Conservation (phyloP, 208 protist species). For the Crithidia expoeki region DNA sequence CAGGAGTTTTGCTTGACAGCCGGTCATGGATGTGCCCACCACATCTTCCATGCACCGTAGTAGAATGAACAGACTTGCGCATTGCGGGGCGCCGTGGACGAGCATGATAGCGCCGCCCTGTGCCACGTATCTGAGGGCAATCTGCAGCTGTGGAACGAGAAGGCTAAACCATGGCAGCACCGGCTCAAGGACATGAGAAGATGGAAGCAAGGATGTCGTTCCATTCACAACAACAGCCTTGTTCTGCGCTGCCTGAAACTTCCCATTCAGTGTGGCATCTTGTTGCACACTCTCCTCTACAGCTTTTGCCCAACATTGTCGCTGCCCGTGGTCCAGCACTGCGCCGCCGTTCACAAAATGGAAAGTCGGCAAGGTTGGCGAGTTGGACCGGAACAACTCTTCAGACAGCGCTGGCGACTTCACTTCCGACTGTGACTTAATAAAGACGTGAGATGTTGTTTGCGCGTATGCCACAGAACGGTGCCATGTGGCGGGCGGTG, state of each 20-base stretch:
- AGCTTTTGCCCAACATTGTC: slow-evolving; percentile 21
- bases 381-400: neutral
- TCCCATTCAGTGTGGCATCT: neutral
- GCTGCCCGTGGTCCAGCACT: slow-evolving; percentile 81
- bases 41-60: slow-evolving; percentile 44
- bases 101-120: slow-evolving; percentile 69
- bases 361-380: slow-evolving; percentile 19
- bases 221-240: neutral
- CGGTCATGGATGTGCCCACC: neutral
- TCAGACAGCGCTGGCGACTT: neutral
- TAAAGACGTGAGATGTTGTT: neutral
- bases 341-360: slow-evolving; percentile 84
- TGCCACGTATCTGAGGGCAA: slow-evolving; percentile 49
- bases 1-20: slow-evolving; percentile 34
- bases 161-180: slow-evolving; percentile 80
- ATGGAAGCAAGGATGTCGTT: neutral
- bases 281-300: neutral
- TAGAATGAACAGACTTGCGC: slow-evolving; percentile 72
- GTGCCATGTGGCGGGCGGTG: slow-evolving; percentile 28
- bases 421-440: neutral
- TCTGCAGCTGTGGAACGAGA: slow-evolving; percentile 71
- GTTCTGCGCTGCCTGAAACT: neutral
- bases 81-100: slow-evolving; percentile 75
- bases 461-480: slow-evolving; percentile 10
- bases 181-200: neutral